Base-by-base conservation (phyloP, 306 rosid genomes). In the Cucumis melo region DNA sequence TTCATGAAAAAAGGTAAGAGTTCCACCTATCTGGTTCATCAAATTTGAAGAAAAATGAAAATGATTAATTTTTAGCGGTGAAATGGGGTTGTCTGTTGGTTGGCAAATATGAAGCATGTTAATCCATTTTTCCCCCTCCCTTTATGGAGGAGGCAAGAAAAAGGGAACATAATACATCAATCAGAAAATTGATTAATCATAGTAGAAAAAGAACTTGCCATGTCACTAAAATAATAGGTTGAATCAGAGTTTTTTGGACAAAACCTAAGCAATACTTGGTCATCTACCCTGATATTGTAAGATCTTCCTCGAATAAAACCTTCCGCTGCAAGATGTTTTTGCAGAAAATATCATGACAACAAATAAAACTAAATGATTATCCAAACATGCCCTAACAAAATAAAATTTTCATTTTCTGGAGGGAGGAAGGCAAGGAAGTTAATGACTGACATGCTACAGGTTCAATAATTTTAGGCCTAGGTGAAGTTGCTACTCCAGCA, bases 231-330 rank as follows among this genome's bases (percentile, higher is more conserved):
- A 87, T 92, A 95, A 89, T 89, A 92, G 36, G 87, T 89, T 70
- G 98, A 88, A 74, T 95, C 98, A 1, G 93, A 90, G 87, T 87
- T 90, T 86, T 87, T 95, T 0, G 99, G 99, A 78, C 96, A 95
- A 85, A 90, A 92, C 86, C 92, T 92, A 77, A 95, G 99, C 87
- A 95, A 86, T 79, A 92, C 86, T 85, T 86, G 91, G 79, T 92
- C 92, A 72, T 95, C 99, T 81, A 92, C 84, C 87, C 93, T 87
- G 87, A 95, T 95, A 80, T 95, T 95, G 84, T 92, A 95, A 59
- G 99, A 95, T 84, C 98, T 89, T 85, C 99, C 99, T 83, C 98
- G 90, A 85, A 84, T 75, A 77, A 90, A 90, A 89, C 99, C 96
- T 84, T 95, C 99, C 91, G 98, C 99, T 92, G 99, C 89, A 87